A percentile compares a stretch with the other conserved stretches of the same genome.
Conservation (phyloP, 108 stramenopile genomes). For the Seminavis robusta region DNA sequence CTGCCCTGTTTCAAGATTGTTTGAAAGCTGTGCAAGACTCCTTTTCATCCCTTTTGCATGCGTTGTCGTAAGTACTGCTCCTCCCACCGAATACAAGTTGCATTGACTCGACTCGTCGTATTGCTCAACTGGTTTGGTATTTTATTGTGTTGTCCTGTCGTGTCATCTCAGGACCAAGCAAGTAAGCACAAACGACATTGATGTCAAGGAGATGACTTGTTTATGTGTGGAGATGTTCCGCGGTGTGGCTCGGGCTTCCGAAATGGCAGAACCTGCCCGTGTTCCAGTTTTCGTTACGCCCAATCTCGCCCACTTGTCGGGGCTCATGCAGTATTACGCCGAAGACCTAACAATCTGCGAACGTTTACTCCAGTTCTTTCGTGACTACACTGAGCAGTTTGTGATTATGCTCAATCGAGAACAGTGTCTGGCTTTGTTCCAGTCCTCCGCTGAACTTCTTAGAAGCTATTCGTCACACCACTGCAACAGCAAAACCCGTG, state of each 20-base stretch:
- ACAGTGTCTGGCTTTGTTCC: conserved; percentile 61
- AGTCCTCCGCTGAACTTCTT: conserved; percentile 61
- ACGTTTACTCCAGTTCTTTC: conserved; percentile 60
- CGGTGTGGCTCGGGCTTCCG: conserved; percentile 70
- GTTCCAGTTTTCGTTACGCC: conserved; percentile 78
- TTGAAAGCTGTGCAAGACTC: conserved; percentile 55
- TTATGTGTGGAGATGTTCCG: conserved; percentile 71
- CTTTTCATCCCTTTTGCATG: conserved; percentile 63
- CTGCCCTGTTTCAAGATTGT: conserved; percentile 49
- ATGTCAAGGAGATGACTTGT: conserved; percentile 66
- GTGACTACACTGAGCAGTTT: conserved; percentile 81
- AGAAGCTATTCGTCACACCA: conserved; percentile 70
- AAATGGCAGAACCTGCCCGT: conserved; percentile 69
- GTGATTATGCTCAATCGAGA: conserved; percentile 64
- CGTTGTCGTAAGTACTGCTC: conserved; percentile 42
- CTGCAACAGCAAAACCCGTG: conserved; percentile 38
- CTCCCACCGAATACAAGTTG: neutral
- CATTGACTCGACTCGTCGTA: neutral
- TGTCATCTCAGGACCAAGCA: conserved; percentile 42
- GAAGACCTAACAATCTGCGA: conserved; percentile 77
- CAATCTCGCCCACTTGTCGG: conserved; percentile 65
- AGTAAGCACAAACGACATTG: conserved; percentile 35
- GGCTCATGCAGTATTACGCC: conserved; percentile 70
- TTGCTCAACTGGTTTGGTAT: neutral
- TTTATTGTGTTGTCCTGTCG: neutral